A percentile compares a stretch with the other conserved stretches of the same genome.
phyloP scores from a whole-genome alignment of 768 basidiomycete species.

The Agrocybe chaxingu region DNA sequence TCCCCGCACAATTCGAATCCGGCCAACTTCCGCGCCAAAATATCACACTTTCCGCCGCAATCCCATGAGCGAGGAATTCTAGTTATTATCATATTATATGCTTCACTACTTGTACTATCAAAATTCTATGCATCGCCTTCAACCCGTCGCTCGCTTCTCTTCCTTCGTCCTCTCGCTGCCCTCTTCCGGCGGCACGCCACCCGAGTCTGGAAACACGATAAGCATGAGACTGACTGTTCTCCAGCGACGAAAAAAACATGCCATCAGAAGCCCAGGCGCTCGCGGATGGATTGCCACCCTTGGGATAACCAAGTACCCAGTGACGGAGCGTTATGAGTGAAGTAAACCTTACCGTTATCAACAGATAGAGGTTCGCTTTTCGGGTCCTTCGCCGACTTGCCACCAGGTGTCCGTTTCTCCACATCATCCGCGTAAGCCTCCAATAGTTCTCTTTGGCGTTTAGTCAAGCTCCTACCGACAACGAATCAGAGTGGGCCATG shows the following conservation, averaged over 20 bases:
- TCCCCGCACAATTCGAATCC: not conserved
- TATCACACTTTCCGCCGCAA: not conserved
- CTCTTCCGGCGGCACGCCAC: constrained; percentile 25
- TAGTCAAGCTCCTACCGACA: constrained; percentile 66
- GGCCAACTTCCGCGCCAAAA: constrained; percentile 3
- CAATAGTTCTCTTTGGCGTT: constrained; percentile 82
- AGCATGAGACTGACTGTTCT: constrained; percentile 20
- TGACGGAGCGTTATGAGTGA: constrained; percentile 53
- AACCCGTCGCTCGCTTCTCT: constrained; percentile 51
- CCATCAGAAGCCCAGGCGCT: constrained; percentile 65
- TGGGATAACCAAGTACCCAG: constrained; percentile 69
- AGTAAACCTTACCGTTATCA: constrained; percentile 78
- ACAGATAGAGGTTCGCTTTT: constrained; percentile 23
- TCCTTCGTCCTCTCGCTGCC: constrained; percentile 40
- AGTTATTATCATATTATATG: not conserved
- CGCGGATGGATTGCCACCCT: constrained; percentile 63
- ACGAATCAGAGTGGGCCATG: constrained; percentile 5
- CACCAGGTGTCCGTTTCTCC: constrained; percentile 47
- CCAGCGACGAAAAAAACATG: constrained; percentile 39
- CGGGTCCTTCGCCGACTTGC: constrained; percentile 8
- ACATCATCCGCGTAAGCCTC: constrained; percentile 91
- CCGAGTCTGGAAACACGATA: constrained; percentile 13
- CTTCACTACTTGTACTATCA: constrained; percentile 10
- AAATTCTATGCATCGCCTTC: constrained; percentile 12
- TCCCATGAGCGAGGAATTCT: not conserved